These are phyloP conservation scores for Aspergillus ellipticus DNA, from an alignment of 495 filamentous ascomycete genomes.

Conservation along the genomic window DNA sequence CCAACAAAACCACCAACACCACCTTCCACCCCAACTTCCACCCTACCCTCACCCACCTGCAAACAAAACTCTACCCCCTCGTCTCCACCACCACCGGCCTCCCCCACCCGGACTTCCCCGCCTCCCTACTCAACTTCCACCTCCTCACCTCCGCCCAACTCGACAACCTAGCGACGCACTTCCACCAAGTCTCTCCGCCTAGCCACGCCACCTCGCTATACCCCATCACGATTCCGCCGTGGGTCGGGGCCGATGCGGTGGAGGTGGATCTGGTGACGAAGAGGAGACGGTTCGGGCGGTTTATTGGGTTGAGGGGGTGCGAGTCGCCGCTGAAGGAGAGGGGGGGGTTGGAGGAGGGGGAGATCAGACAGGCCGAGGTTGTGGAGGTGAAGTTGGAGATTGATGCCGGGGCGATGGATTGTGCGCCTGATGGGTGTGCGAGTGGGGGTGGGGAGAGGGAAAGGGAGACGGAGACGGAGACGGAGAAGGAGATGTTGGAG, in stretches of 20 bases:
- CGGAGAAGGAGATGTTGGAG: slow-evolving; percentile 11
- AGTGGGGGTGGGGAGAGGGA: neutral
- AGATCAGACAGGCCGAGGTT: neutral
- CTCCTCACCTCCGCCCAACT: slow-evolving; percentile 62
- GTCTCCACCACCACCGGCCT: slow-evolving; percentile 50
- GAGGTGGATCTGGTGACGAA: slow-evolving; percentile 52
- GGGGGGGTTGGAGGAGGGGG: neutral
- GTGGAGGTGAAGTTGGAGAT: neutral
- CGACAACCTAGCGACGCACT: slow-evolving; percentile 68
- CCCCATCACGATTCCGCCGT: slow-evolving; percentile 49
- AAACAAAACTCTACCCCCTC: slow-evolving; percentile 34
- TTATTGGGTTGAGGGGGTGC: slow-evolving; percentile 64
- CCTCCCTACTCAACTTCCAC: slow-evolving; percentile 59
- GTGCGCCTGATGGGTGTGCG: too few relatives aligned
- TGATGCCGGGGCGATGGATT: too few relatives aligned
- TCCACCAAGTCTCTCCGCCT: slow-evolving; percentile 65
- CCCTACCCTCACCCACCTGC: slow-evolving; percentile 28
- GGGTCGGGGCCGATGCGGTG: slow-evolving; percentile 29
- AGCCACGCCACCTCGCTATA: slow-evolving; percentile 53
- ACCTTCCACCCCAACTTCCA: slow-evolving; percentile 12
- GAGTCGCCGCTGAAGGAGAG: slow-evolving; percentile 38
- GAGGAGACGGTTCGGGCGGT: slow-evolving; percentile 57
- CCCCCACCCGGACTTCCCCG: slow-evolving; percentile 63
- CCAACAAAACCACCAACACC: slow-evolving; percentile 6
- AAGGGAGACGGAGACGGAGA: neutral